phyloP scores from a whole-genome alignment of 768 basidiomycete species.

The Pholiota molesta region DNA sequence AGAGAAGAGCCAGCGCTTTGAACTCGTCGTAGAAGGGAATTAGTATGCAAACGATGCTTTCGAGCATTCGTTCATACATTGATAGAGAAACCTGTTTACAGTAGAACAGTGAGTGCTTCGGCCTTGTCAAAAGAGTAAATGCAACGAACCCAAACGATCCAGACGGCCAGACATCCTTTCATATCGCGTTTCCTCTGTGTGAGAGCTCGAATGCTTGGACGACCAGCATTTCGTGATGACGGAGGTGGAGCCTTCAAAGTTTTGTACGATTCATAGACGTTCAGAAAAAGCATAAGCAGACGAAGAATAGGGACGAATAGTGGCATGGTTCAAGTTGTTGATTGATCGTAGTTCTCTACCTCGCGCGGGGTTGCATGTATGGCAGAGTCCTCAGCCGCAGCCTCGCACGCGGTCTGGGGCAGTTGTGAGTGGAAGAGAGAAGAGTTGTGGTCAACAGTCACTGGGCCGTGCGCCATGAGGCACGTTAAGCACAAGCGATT shows the following conservation, averaged over 20 bases:
- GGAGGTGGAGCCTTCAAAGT: conserved; percentile 69
- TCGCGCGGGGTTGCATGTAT: conserved; percentile 18
- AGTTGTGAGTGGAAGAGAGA: conserved; percentile 12
- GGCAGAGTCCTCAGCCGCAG: conserved; percentile 20
- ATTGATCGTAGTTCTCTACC: conserved; percentile 10
- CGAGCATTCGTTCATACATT: conserved; percentile 67
- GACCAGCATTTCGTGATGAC: conserved; percentile 55
- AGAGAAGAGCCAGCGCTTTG: conserved; percentile 73
- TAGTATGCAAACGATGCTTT: conserved; percentile 66
- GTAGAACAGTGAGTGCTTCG: conserved; percentile 13
- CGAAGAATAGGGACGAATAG: conserved; percentile 70
- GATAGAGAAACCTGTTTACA: conserved; percentile 63
- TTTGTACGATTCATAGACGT: conserved; percentile 86
- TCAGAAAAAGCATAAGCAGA: conserved; percentile 71
- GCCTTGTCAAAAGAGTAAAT: not conserved
- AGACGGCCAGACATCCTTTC: conserved; percentile 83
- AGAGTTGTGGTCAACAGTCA: not conserved
- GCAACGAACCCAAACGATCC: conserved; percentile 80
- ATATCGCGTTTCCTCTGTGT: conserved; percentile 82
- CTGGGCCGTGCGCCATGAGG: conserved; percentile 4
- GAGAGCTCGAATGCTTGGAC: conserved; percentile 66
- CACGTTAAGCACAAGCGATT: not conserved
- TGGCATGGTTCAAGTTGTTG: conserved; percentile 51
- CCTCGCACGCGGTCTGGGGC: conserved; percentile 24
- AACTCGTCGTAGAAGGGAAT: conserved; percentile 86